These are phyloP conservation scores for Zygotorulaspora chibaensis DNA, from an alignment of 805 yeast genomes.

Conservation along the genomic window DNA sequence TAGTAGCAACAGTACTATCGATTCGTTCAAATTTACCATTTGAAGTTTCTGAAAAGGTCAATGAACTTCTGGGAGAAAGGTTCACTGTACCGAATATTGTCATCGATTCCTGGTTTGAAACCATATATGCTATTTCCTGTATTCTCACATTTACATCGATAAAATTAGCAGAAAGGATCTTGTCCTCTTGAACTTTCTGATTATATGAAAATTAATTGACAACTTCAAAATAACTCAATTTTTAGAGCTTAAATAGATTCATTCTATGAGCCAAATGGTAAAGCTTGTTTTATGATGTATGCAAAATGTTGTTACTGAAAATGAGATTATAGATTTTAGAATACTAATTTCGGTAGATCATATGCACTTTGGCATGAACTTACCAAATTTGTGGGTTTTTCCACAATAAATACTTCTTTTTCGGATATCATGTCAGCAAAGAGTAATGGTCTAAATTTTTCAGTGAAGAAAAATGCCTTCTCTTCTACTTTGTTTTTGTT, in stretches of 20 bases:
- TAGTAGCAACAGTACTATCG: conserved; percentile 38
- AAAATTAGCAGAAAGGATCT: conserved; percentile 26
- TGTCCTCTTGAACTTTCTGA: conserved; percentile 3
- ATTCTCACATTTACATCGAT: conserved; percentile 29
- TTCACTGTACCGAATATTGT: conserved; percentile 28
- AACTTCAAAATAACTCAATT: no score
- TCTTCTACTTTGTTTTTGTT: conserved; percentile 29
- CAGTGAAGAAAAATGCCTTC: conserved; percentile 67
- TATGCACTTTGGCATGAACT: conserved; percentile 58
- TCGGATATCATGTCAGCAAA: conserved; percentile 51
- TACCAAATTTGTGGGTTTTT: conserved; percentile 61
- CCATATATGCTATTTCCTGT: conserved; percentile 35
- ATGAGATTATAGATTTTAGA: conserved; percentile 28
- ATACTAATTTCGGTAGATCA: conserved; percentile 51
- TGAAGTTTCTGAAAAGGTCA: conserved; percentile 32
- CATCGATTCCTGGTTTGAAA: conserved; percentile 42
- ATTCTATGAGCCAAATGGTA: background rate
- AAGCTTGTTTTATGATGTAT: background rate
- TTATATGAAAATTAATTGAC: background rate
- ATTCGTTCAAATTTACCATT: conserved; percentile 39
- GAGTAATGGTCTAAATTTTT: conserved; percentile 69
- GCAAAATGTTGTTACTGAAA: background rate
- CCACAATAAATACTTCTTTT: conserved; percentile 66
- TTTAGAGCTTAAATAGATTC: background rate
- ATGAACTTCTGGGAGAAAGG: conserved; percentile 32